Evolutionary conservation across 139 green algal species (phyloP), one percentile per base, ranked within the genome.

Genomic region (Raphidocelis subcapitata): DNA sequence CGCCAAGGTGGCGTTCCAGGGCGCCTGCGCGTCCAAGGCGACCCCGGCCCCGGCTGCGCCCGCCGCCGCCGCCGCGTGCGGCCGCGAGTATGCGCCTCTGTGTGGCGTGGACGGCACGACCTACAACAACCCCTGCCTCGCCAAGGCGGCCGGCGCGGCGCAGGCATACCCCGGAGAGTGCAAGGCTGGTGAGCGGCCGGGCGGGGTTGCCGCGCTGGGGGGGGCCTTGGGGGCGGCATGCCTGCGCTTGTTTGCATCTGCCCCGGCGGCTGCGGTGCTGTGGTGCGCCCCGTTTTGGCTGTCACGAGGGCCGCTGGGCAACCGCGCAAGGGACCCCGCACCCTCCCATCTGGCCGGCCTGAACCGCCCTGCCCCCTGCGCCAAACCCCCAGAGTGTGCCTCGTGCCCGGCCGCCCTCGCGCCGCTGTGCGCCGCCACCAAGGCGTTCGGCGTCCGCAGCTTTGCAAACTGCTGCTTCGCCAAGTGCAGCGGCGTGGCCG

Each of bases 391-490:
- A 8, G 41, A 20, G 8, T 8, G 8, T 56, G 0, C 21, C 26
- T 24, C 41, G 15, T 79, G 73, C 65, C 29, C 47, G 23, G 24
- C 23, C 16, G n/a, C 62, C 29, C 31, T 15, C 28, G 36, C 31
- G 29, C 73, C 73, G 29, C 63, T 67, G 59, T 76, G 70, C 28
- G 33, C 47, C 24, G 24, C 21, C 46, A 76, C 31, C 31, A 20
- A 35, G 26, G 8, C 20, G 26, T 69, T 31, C 10, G 60, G 70
- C 60, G 51, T 35, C 1, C 32, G 28, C 56, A 80, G 59, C 5
- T 80, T 74, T 51, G 60, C 33, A 47, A 80, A 80, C 67, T 59
- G 32, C 59, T 80, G 74, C 74, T 69, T 65, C 32, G 74, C 67
- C 26, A 72, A 65, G 18, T 80, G 74, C 35, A 63, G 54, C 24